Base-by-base conservation (phyloP, 176 grass and related monocot genomes). In the Oryza rufipogon region DNA sequence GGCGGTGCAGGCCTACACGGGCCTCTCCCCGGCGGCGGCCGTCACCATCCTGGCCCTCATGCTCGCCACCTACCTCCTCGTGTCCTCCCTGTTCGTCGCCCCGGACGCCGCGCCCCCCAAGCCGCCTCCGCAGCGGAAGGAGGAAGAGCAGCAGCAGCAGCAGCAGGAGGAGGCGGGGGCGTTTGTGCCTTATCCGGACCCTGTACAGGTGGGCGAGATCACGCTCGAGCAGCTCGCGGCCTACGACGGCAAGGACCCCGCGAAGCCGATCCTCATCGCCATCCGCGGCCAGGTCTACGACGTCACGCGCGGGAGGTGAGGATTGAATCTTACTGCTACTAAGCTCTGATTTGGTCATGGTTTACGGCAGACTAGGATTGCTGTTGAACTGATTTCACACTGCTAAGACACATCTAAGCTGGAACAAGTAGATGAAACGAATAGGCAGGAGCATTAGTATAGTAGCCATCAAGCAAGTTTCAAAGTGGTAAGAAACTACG, bases 261-360 rank as follows among this genome's bases (percentile, higher is more conserved):
- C 80, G 42, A 93, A 98, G 87, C 91, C 90, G 58, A 92, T 98
- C 70, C 85, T 98, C 64, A 88, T 98, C 51, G 86, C 91, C 66
- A 95, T 98, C 86, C 92, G 92, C 65, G 93, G 93, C 28, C 87
- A 95, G 67, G 87, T 95, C 86, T 98, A 92, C 78, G 90, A 95
- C 71, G 89, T 98, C 87, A 93, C 93, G 9, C 86, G 81, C 36
- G 93, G 93, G 41, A 95, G 96, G 96, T 95, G 85, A 85, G 68
- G 64, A 74, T 68, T 15, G 36, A 3, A 11, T 52, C 77, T 54
- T 67, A 17, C 52, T 83, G 1, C n/a, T 83, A 2, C 32, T 61
- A 14, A 15, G 33, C 63, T 70, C 48, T 63, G 52, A 12, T 88
- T 70, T 54, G 20, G 15, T 91, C 60, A 15, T 7, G n/a, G 20